phyloP scores from a whole-genome alignment of 164 flowering plant species.

The Tinospora cordifolia region DNA sequence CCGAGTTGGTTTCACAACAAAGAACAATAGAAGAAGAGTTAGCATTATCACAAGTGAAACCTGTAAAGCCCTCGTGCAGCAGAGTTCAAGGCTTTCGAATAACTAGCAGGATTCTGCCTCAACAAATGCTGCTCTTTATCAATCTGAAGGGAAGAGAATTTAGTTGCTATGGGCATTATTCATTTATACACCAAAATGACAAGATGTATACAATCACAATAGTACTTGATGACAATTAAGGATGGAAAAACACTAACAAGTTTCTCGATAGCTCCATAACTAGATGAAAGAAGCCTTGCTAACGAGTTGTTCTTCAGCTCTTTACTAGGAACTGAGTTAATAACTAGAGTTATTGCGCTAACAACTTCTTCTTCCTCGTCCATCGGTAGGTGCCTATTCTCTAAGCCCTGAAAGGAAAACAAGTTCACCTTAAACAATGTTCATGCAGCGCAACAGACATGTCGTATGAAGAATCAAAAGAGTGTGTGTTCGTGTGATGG shows the following conservation, averaged over 20 bases:
- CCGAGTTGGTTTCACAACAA: background rate
- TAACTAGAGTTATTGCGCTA: slow-evolving; percentile 60
- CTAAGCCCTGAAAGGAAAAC: slow-evolving; percentile 50
- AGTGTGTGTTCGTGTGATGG: background rate
- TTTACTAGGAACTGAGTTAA: slow-evolving; percentile 55
- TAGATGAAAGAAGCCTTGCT: slow-evolving; percentile 64
- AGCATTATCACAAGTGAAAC: slow-evolving; percentile 34
- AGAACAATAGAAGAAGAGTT: background rate
- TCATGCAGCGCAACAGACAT: background rate
- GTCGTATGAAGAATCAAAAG: background rate
- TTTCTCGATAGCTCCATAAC: slow-evolving; percentile 64
- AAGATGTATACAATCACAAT: background rate
- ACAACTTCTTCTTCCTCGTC: slow-evolving; percentile 86
- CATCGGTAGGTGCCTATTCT: slow-evolving; percentile 52
- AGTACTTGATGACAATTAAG: background rate
- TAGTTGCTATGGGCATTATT: background rate
- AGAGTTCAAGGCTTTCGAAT: slow-evolving; percentile 46
- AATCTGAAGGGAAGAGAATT: slow-evolving; percentile 38
- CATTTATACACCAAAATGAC: background rate
- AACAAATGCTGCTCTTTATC: slow-evolving; percentile 40
- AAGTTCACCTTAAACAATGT: background rate
- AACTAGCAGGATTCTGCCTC: slow-evolving; percentile 57
- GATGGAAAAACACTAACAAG: slow-evolving; percentile 45
- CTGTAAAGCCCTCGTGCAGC: slow-evolving; percentile 78
- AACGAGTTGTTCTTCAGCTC: slow-evolving; percentile 62